Conservation (phyloP, 208 protist species). For the Trypanosoma congolense region DNA sequence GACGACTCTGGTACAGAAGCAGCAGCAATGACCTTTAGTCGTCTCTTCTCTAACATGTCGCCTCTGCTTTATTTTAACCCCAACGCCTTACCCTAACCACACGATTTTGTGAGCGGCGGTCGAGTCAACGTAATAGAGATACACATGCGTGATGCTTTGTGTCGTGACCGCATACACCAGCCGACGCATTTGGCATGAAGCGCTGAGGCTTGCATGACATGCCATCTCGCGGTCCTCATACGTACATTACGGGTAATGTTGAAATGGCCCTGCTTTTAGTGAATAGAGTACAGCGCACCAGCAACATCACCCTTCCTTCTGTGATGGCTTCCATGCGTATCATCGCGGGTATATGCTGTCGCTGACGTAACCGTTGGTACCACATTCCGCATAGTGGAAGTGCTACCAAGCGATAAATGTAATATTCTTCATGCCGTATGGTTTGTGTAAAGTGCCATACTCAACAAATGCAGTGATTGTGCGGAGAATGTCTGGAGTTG, state of each 20-base stretch:
- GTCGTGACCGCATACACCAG: not conserved
- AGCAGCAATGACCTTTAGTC: constrained; percentile 15
- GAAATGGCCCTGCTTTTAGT: too few relatives aligned
- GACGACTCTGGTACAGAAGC: constrained; percentile 15
- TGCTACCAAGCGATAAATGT: too few relatives aligned
- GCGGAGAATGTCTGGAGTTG: not conserved
- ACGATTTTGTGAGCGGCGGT: not conserved
- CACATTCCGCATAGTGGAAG: too few relatives aligned
- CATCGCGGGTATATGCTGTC: too few relatives aligned
- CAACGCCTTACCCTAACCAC: not conserved
- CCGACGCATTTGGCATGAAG: too few relatives aligned
- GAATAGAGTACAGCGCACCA: too few relatives aligned
- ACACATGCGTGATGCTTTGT: not conserved
- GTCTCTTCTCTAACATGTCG: not conserved
- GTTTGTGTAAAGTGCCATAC: too few relatives aligned
- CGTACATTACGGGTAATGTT: too few relatives aligned
- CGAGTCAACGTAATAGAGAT: not conserved
- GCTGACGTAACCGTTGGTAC: too few relatives aligned
- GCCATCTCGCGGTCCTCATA: too few relatives aligned
- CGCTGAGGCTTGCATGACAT: too few relatives aligned
- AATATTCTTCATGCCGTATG: not conserved
- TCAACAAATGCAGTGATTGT: not conserved
- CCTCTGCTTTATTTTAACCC: constrained; percentile 18
- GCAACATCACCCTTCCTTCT: not conserved
- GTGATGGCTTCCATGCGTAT: not conserved